Evolutionary conservation across 1,284 basidiomycete genomes (phyloP).

Genomic region (Heliocybe sulcata): DNA sequence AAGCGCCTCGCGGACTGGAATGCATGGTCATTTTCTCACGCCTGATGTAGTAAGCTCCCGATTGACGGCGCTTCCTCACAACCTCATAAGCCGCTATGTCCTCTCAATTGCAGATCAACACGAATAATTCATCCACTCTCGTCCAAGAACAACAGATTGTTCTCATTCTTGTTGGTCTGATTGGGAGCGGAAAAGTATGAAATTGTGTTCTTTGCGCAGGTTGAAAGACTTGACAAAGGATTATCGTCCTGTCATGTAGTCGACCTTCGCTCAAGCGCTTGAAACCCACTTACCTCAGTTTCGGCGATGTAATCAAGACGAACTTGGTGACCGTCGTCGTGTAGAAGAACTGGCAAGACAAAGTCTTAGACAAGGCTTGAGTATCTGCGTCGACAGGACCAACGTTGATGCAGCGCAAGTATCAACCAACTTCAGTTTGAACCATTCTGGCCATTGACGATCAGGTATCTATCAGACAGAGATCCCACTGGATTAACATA

Average conservation of each 20-base stretch:
- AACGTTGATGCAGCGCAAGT: conserved; percentile 62
- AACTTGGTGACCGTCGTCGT: conserved; percentile 42
- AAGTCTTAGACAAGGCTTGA: conserved; percentile 43
- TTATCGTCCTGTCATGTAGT: conserved; percentile 27
- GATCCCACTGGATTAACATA: conserved; percentile 64
- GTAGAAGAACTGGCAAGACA: conserved; percentile 51
- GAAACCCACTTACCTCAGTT: conserved; percentile 49
- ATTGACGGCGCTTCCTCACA: too few relatives aligned
- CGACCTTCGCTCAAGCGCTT: conserved; percentile 63
- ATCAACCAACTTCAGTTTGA: too few relatives aligned
- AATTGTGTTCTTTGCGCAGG: neutral
- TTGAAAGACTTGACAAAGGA: neutral
- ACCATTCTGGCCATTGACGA: neutral
- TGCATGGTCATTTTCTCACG: too few relatives aligned
- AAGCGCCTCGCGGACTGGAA: too few relatives aligned
- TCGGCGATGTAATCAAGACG: conserved; percentile 66
- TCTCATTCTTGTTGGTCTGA: conserved; percentile 60
- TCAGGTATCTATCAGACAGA: conserved; percentile 37
- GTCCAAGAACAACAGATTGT: conserved; percentile 19
- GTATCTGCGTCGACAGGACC: conserved; percentile 68
- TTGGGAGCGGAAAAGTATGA: conserved; percentile 63
- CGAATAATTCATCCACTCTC: too few relatives aligned
- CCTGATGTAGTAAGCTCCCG: too few relatives aligned
- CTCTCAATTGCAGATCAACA: too few relatives aligned
- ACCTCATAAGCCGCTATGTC: too few relatives aligned